Evolutionary conservation across 208 protist genomes (phyloP).

Genomic region (Wallacemonas sp.): DNA sequence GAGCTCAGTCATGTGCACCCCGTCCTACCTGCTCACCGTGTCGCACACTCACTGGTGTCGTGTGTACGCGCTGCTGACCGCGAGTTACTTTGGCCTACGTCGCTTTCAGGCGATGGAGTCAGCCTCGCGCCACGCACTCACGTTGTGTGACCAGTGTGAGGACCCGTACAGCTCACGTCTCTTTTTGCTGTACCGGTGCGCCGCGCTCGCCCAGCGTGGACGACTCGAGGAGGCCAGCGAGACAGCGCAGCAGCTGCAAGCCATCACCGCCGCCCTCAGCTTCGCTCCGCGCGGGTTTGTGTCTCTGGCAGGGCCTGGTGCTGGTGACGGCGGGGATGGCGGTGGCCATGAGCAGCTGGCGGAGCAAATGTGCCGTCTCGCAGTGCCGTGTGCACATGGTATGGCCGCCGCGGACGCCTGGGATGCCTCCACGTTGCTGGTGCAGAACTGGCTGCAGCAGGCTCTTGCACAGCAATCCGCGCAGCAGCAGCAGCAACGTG

Average conservation of each 20-base stretch:
- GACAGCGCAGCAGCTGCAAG: constrained; percentile 23
- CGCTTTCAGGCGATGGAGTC: constrained; percentile 31
- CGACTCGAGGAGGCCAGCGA: constrained; percentile 12
- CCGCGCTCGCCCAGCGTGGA: constrained; percentile 28
- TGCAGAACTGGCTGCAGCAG: constrained; percentile 24
- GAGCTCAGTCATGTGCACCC: constrained; percentile 14
- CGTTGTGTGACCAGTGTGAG: constrained; percentile 44
- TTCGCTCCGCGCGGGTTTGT: constrained; percentile 20
- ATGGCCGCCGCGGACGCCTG: constrained; percentile 14
- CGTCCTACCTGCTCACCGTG: constrained; percentile 52
- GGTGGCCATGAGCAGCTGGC: background rate
- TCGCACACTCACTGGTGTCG: constrained; percentile 49
- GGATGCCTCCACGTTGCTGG: constrained; percentile 30
- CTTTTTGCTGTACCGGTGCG: constrained; percentile 49
- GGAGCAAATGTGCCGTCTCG: background rate
- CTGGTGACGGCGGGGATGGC: background rate
- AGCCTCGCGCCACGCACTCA: constrained; percentile 34
- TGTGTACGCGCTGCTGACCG: constrained; percentile 33
- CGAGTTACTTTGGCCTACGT: constrained; percentile 44
- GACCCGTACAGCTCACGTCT: constrained; percentile 47
- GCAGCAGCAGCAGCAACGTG: background rate
- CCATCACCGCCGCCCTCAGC: constrained; percentile 14
- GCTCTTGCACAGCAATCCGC: background rate
- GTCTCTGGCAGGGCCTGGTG: background rate
- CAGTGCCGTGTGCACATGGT: constrained; percentile 8